Evolutionary conservation across 106 monocot genomes (phyloP).

Genomic region (Dioscorea alata): DNA sequence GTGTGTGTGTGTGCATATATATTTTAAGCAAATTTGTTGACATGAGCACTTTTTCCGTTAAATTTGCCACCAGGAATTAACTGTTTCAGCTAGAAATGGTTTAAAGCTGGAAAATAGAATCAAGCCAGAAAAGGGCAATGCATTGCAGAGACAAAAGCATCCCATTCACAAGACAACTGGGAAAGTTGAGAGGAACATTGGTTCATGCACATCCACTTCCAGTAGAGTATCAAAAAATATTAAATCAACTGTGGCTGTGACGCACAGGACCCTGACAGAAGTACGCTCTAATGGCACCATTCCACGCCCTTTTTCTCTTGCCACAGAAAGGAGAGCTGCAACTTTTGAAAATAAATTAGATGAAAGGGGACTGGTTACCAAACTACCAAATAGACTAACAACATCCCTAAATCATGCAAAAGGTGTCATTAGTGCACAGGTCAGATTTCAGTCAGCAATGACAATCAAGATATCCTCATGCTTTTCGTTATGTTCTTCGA

Average conservation of each 20-base stretch:
- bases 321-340: conserved; percentile 27
- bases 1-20: neutral
- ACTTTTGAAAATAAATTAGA: conserved; percentile 16
- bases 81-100: conserved; percentile 10
- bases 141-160: conserved; percentile 16
- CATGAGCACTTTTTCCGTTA: neutral
- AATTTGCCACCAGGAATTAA: conserved; percentile 23
- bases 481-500: neutral
- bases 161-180: neutral
- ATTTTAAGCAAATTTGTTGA: neutral
- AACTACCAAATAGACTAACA: conserved; percentile 9
- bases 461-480: neutral
- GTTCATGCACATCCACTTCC: conserved; percentile 14
- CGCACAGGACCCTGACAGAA: conserved; percentile 16
- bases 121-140: conserved; percentile 6
- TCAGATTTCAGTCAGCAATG: conserved; percentile 4
- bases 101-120: conserved; percentile 22
- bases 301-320: conserved; percentile 40
- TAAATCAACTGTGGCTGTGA: conserved; percentile 17
- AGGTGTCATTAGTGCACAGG: conserved; percentile 9
- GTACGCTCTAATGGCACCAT: conserved; percentile 22
- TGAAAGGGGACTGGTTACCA: conserved; percentile 6
- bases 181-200: conserved; percentile 4
- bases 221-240: conserved; percentile 19
- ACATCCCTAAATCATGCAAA: conserved; percentile 13